phyloP scores from a whole-genome alignment of 1,284 basidiomycete genomes.

The Microbotryomycetes sp. region DNA sequence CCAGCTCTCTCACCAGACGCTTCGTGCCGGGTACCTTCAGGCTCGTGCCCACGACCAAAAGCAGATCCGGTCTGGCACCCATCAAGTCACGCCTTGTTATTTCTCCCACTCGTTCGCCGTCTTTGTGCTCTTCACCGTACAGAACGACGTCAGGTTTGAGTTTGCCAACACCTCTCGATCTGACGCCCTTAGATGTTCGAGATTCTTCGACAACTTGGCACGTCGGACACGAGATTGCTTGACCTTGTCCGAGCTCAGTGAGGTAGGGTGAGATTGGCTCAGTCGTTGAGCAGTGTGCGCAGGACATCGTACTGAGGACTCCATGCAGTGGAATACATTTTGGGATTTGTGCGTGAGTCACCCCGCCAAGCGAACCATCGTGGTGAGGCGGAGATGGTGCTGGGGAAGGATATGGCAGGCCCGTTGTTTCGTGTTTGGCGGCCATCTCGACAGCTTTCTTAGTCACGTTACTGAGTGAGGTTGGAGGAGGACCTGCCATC shows the following conservation, averaged over 20 bases:
- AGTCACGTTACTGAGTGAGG: not conserved
- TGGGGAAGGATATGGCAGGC: slow-evolving; percentile 1
- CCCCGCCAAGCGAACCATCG: not conserved
- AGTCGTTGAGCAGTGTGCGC: slow-evolving; percentile 68
- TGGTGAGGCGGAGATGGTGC: not conserved
- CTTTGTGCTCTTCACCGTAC: slow-evolving; percentile 81
- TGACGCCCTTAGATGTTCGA: slow-evolving; percentile 55
- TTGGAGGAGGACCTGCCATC: not conserved
- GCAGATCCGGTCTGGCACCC: slow-evolving; percentile 59
- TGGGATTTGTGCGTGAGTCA: slow-evolving; percentile 43
- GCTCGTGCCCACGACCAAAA: slow-evolving; percentile 86
- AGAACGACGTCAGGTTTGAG: slow-evolving; percentile 82
- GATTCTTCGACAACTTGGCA: slow-evolving; percentile 60
- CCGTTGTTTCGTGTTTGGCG: not conserved
- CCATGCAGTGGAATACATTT: slow-evolving; percentile 87
- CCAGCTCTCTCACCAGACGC: slow-evolving; percentile 82
- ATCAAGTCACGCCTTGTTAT: slow-evolving; percentile 68
- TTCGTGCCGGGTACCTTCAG: slow-evolving; percentile 87
- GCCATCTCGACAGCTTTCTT: not conserved
- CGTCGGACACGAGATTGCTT: slow-evolving; percentile 66
- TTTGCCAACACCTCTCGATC: slow-evolving; percentile 70
- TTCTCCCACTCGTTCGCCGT: slow-evolving; percentile 78
- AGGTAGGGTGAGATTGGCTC: slow-evolving; percentile 50
- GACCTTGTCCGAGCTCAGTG: slow-evolving; percentile 53
- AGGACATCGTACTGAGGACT: slow-evolving; percentile 70